phyloP scores from a whole-genome alignment of 2,329 filamentous ascomycete species.

The Fusarium albosuccineum region DNA sequence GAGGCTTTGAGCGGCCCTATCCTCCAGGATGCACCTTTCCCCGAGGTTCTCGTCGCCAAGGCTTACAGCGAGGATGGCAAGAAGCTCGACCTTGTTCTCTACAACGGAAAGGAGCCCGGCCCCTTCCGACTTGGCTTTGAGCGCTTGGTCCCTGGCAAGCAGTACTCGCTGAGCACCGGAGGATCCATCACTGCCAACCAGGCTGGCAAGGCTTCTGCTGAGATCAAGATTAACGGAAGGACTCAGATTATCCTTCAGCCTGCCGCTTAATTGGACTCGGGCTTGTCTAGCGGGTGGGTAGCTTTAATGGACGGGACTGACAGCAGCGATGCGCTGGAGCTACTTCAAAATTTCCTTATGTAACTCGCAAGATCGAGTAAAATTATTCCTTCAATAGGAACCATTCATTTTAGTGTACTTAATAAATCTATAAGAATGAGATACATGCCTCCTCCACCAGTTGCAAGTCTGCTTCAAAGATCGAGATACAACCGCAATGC shows the following conservation, averaged over 20 bases:
- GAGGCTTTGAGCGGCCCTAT: slow-evolving; percentile 12
- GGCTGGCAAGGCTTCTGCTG: slow-evolving; percentile 6
- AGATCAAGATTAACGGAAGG: slow-evolving; percentile 8
- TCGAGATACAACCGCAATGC: background rate
- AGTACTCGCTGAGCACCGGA: slow-evolving; percentile 20
- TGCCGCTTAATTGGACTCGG: background rate
- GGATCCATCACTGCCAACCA: slow-evolving; percentile 14
- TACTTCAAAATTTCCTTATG: no score
- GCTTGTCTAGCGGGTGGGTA: no score
- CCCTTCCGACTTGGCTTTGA: slow-evolving; percentile 17
- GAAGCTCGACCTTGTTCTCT: slow-evolving; percentile 23
- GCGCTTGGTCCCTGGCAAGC: slow-evolving; percentile 6
- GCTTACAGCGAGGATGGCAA: slow-evolving; percentile 18
- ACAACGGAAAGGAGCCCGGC: slow-evolving; percentile 21
- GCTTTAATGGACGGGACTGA: no score
- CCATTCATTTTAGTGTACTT: no score
- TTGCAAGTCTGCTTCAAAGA: no score
- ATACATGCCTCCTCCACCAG: no score
- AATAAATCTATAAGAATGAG: no score
- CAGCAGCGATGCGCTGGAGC: no score
- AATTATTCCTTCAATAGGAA: no score
- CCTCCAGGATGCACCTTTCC: slow-evolving; percentile 16
- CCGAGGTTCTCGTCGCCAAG: slow-evolving; percentile 23
- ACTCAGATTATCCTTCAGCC: slow-evolving; percentile 22
- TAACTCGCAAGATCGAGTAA: no score